Conservation (phyloP, 345 rosid species). For the Trapa bicornis region DNA sequence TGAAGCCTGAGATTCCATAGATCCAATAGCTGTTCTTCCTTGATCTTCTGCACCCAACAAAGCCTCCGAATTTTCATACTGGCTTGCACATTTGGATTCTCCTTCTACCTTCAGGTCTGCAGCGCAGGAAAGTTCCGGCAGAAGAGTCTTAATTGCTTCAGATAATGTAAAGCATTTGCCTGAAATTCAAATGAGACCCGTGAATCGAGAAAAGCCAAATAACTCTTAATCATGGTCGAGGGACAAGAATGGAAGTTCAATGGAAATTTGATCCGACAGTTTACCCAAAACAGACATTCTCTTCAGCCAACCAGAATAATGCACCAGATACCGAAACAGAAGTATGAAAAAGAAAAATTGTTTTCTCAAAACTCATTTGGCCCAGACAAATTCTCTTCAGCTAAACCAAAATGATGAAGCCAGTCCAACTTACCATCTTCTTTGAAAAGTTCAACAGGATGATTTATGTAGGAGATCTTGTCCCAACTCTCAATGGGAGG, state of each 20-base stretch:
- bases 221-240: background rate
- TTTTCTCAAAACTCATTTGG: background rate
- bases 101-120: slow-evolving; percentile 12
- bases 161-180: slow-evolving; percentile 56
- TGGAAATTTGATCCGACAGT: background rate
- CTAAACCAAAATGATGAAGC: background rate
- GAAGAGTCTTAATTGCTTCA: slow-evolving; percentile 49
- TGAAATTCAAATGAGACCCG: slow-evolving; percentile 14
- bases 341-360: background rate
- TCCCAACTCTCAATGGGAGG: slow-evolving; percentile 70
- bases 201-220: background rate
- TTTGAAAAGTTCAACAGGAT: slow-evolving; percentile 51
- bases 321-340: background rate
- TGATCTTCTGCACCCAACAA: slow-evolving; percentile 17
- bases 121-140: slow-evolving; percentile 37
- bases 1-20: slow-evolving; percentile 6
- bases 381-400: background rate
- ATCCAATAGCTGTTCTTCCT: slow-evolving; percentile 12
- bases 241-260: too few species aligned
- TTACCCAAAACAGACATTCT: background rate
- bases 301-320: background rate
- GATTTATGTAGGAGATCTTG: slow-evolving; percentile 58
- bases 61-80: slow-evolving; percentile 5
- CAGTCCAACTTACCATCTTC: slow-evolving; percentile 49
- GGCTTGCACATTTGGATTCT: slow-evolving; percentile 20